Evolutionary conservation across 2,329 filamentous ascomycete genomes (phyloP).

Genomic region (Curvularia lunata): DNA sequence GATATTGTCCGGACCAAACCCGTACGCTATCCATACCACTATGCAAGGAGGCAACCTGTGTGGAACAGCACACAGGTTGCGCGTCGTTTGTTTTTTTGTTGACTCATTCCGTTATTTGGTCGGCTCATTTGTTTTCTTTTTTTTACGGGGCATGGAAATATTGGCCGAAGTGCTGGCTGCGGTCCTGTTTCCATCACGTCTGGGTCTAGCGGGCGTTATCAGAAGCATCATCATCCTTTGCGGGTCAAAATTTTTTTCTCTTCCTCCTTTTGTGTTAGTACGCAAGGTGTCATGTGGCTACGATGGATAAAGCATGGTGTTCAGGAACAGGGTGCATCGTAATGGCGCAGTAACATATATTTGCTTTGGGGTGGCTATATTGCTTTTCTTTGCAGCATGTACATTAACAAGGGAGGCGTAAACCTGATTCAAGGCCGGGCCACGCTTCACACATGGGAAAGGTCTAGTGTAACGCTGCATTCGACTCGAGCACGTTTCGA

Average conservation of each 20-base stretch:
- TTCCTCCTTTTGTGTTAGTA: constrained; percentile 32
- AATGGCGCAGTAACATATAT: constrained; percentile 21
- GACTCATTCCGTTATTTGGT: constrained; percentile 13
- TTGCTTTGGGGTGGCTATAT: constrained; percentile 17
- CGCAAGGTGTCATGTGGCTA: constrained; percentile 23
- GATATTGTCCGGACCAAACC: constrained; percentile 10
- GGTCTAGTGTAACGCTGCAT: constrained; percentile 2
- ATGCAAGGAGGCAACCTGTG: constrained; percentile 3
- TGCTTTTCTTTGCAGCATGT: constrained; percentile 14
- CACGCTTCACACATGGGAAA: constrained; percentile 11
- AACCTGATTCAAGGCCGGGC: constrained; percentile 9
- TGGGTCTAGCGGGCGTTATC: constrained; percentile 34
- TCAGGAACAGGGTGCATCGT: constrained; percentile 29
- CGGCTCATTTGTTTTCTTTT: constrained; percentile 11
- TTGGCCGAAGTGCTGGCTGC: constrained; percentile 7
- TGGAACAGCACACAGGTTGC: constrained; percentile 1
- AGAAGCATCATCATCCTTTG: constrained; percentile 31
- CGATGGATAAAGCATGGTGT: constrained; percentile 26
- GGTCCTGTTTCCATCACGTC: constrained; percentile 9
- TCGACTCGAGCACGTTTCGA: constrained; percentile 9
- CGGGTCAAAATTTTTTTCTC: constrained; percentile 36
- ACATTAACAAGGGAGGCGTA: constrained; percentile 11
- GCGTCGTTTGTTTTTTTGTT: constrained; percentile 10
- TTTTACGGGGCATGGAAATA: constrained; percentile 8
- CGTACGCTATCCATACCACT: constrained; percentile 7